Evolutionary conservation across 2,329 filamentous ascomycete genomes (phyloP), one percentile per base, ranked within the genome.

Genomic region (Emericellopsis atlantica): DNA sequence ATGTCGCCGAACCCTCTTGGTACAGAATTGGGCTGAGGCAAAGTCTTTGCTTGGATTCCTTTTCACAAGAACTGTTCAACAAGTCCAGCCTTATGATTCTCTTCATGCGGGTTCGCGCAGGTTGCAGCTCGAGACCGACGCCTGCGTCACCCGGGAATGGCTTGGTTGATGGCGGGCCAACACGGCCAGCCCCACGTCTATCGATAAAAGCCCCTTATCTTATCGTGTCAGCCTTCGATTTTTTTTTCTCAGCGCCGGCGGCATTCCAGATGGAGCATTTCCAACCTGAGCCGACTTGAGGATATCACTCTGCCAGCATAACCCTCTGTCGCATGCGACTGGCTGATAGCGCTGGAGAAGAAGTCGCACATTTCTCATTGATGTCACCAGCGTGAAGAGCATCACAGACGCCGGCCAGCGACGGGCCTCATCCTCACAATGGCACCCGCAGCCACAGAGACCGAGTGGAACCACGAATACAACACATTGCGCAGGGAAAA

Each of bases 401-500:
- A 21, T 35, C 32, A 15, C n/a, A 11, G 18, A 15, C 32, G 32
- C 32, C 11, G 24, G 24, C 32, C 23, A 15, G 24, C 22, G 40
- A 36, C 34, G 16, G 36, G 36, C n/a, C 23, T 12, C 9, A 18
- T 38, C 39, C 34, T 34, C 50, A 55, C 50, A 49, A 81, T 80
- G 76, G 66, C 67, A 46, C 70, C 69, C 44, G 60, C 68, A 48
- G 60, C 70, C 48, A 36, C 81, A 44, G 67, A 69, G 45, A 84
- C 80, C 41, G 67, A 76, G 57, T 95, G 90, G 90, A 77, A 86
- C 49, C 80, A 85, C 59, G 75, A 88, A 52, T 96, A 85, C 65
- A 76, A 95, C 59, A 93, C 86, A 4, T 65, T 89, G 44, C 80
- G 86, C 44, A 82, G 90, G 53, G 86, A 98, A 55, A 74, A 84